These are phyloP conservation scores for Lactuca saligna DNA, from an alignment of 129 eudicot species.

Conservation along the genomic window DNA sequence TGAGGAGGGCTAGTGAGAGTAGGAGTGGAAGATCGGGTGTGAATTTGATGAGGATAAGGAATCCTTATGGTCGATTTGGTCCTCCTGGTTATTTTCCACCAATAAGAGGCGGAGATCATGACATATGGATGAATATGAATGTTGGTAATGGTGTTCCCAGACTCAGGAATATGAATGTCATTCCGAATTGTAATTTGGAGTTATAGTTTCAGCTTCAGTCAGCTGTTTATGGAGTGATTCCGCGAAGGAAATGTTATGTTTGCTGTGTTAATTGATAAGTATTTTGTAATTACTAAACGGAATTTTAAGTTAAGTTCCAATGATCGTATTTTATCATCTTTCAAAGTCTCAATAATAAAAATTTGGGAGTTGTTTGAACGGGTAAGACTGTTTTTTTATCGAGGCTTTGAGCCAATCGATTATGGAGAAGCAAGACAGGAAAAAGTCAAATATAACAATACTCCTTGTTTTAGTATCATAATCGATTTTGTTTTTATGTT, in stretches of 20 bases:
- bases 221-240: too few species aligned
- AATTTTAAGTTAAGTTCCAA: too few species aligned
- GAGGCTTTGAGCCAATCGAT: too few species aligned
- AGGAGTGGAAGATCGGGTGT: slow-evolving; percentile 25
- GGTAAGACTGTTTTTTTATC: too few species aligned
- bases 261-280: background rate
- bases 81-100: slow-evolving; percentile 4
- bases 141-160: background rate
- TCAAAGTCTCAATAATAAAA: too few species aligned
- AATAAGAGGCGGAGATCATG: slow-evolving; percentile 49
- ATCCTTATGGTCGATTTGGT: slow-evolving; percentile 32
- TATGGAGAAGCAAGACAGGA: too few species aligned
- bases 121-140: slow-evolving; percentile 18
- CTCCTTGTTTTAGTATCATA: too few species aligned
- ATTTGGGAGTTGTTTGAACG: too few species aligned
- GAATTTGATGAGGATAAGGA: slow-evolving; percentile 22
- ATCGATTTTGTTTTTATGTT: too few species aligned
- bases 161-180: slow-evolving; percentile 21
- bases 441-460: too few species aligned
- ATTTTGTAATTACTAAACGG: too few species aligned
- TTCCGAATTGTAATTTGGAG: slow-evolving; percentile 35
- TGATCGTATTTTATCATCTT: too few species aligned
- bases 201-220: background rate
- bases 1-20: background rate
- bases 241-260: background rate